Base-by-base conservation (phyloP, 805 yeast species). In the Clavispora carvajalis region DNA sequence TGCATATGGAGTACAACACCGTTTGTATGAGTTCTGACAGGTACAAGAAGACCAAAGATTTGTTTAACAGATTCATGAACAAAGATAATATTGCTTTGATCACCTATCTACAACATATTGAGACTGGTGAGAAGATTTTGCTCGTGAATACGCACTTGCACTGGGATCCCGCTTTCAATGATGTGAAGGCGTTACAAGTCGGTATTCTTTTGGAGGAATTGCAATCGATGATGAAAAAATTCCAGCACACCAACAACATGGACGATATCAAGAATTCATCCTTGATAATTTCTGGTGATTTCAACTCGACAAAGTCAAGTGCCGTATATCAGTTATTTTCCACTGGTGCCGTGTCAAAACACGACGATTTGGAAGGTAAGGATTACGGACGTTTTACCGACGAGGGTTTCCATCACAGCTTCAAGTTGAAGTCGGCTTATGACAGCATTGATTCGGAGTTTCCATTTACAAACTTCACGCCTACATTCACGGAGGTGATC, bases 111-210 rank as follows among this genome's bases (percentile, higher is more conserved):
- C 88, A 86, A 57, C 93, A 85, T 55, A 60, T 71, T 24, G 75
- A 74, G 40, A 77, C 90, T 5, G 88, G 90, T 13, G 85, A 82
- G 58, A 75, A 76, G 47, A 64, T 91, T 28, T 72, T 86, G 50
- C 71, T 88, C 26, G 89, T 85, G 3, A 91, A 89, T 55, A 91
- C 98, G 0, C 99, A 93, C 72, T 77, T 93, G 60, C 97, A 91
- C 62, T 93, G 99, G 98, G 97, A 93, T 68, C 99, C 99, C 4
- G 87, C 85, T 37, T 86, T 82, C 58, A 87, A 87, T 59, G 99
- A 93, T 65, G 99, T 93, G 41, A 93, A 93, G 62, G 80, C 97
- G 2, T 83, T 93, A 66, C 99, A 93, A 69, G 93, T 86, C 41
- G 97, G 96, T 33, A 83, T 93, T 22, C 68, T 93, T 48, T 66